Conservation (phyloP, 2,329 filamentous ascomycete genomes). For the Anisogramma anomala region DNA sequence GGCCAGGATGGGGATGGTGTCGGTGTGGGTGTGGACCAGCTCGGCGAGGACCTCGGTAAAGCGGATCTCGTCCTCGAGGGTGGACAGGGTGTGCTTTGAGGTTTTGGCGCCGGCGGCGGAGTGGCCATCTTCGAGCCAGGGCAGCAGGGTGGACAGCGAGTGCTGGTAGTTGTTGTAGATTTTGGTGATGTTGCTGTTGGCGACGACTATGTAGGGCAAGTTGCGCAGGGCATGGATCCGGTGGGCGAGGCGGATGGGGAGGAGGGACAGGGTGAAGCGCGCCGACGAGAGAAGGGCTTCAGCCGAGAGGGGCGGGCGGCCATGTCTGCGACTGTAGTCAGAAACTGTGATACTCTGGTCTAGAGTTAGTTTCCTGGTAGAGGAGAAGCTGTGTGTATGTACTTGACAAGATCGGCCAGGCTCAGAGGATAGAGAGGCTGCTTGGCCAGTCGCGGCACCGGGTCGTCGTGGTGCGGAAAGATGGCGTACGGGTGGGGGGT, state of each 20-base stretch:
- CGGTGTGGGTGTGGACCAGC: slow-evolving; percentile 85
- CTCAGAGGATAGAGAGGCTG: slow-evolving; percentile 72
- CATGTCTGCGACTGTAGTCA: slow-evolving; percentile 38
- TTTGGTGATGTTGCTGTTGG: slow-evolving; percentile 86
- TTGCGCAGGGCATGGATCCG: slow-evolving; percentile 88
- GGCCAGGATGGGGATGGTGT: slow-evolving; percentile 88
- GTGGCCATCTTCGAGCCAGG: slow-evolving; percentile 44
- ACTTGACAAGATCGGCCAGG: slow-evolving; percentile 82
- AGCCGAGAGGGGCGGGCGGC: slow-evolving; percentile 72
- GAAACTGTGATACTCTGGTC: neutral
- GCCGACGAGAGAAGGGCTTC: slow-evolving; percentile 76
- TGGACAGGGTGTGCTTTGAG: slow-evolving; percentile 50
- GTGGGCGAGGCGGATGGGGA: slow-evolving; percentile 84
- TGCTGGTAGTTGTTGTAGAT: slow-evolving; percentile 97
- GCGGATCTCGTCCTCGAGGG: slow-evolving; percentile 72
- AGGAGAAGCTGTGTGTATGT: slow-evolving; percentile 16
- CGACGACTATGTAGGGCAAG: slow-evolving; percentile 93
- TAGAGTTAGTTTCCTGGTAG: neutral
- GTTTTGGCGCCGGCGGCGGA: slow-evolving; percentile 1
- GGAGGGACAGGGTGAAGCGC: slow-evolving; percentile 87
- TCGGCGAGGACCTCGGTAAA: slow-evolving; percentile 92
- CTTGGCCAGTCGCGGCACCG: slow-evolving; percentile 67
- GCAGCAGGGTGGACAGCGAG: slow-evolving; percentile 79
- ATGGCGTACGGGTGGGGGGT: slow-evolving; percentile 2
- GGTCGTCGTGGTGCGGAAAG: slow-evolving; percentile 52